Conservation (phyloP, 2,329 filamentous ascomycete species). For the Penicillium sp. region DNA sequence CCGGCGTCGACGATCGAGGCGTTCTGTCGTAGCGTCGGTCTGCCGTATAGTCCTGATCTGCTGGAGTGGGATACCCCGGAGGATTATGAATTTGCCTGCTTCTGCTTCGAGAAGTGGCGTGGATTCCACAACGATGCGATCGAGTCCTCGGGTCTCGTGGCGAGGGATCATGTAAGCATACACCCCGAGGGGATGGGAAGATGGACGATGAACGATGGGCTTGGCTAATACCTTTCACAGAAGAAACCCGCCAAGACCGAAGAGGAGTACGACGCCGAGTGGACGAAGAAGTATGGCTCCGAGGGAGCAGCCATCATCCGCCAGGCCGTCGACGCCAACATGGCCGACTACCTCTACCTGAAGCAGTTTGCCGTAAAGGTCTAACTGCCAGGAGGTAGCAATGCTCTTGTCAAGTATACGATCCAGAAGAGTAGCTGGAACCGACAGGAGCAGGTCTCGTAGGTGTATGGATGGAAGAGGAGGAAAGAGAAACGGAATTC, state of each 20-base stretch:
- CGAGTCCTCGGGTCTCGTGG: constrained; percentile 71
- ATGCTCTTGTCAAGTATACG: neutral
- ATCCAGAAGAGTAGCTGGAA: neutral
- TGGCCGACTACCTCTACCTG: constrained; percentile 62
- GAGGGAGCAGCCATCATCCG: constrained; percentile 59
- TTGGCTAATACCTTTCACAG: constrained; percentile 11
- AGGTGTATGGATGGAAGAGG: neutral
- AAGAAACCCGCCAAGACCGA: constrained; percentile 42
- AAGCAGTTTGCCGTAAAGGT: constrained; percentile 64
- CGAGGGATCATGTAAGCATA: constrained; percentile 47
- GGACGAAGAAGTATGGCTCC: constrained; percentile 60
- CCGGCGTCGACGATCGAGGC: constrained; percentile 71
- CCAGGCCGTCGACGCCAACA: constrained; percentile 58
- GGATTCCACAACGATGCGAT: constrained; percentile 97
- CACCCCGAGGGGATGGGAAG: neutral
- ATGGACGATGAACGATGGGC: too few relatives aligned
- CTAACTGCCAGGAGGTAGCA: constrained; percentile 13
- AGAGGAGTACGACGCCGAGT: constrained; percentile 58
- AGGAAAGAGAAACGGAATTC: neutral
- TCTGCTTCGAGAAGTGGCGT: constrained; percentile 92
- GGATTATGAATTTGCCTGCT: constrained; percentile 65
- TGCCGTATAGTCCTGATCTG: constrained; percentile 76
- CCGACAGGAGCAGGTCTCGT: neutral
- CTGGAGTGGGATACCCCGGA: constrained; percentile 78
- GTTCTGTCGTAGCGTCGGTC: constrained; percentile 78